Percentiles rank a stretch among this genome's conserved stretches.
Evolutionary conservation across 345 rosid genomes (phyloP).

Genomic region (Heritiera fomes): DNA sequence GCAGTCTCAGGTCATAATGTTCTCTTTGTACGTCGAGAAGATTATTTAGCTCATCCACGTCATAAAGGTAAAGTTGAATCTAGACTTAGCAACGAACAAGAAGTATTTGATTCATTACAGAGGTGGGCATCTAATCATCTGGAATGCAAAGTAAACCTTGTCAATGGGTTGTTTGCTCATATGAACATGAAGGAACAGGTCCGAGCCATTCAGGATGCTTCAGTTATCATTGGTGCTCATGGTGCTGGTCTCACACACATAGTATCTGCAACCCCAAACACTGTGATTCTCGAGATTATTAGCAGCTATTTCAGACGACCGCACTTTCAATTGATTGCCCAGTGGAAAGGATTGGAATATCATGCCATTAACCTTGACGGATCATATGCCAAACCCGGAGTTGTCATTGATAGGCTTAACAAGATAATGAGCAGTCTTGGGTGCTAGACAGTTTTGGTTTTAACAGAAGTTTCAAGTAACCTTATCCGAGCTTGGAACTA

Average conservation of each 20-base stretch:
- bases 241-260: constrained; percentile 97
- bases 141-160: constrained; percentile 65
- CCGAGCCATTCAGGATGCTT: constrained; percentile 84
- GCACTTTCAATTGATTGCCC: constrained; percentile 76
- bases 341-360: constrained; percentile 93
- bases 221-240: constrained; percentile 91
- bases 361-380: constrained; percentile 72
- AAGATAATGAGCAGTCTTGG: constrained; percentile 53
- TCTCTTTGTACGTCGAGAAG: constrained; percentile 89
- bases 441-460: constrained; percentile 41
- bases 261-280: constrained; percentile 77
- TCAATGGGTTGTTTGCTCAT: constrained; percentile 88
- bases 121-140: constrained; percentile 59
- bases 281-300: constrained; percentile 79
- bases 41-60: constrained; percentile 94
- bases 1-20: constrained; percentile 50
- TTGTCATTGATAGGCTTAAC: constrained; percentile 52
- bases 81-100: constrained; percentile 80
- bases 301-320: constrained; percentile 68
- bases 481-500: neutral
- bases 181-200: constrained; percentile 92
- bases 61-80: constrained; percentile 80
- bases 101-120: constrained; percentile 64
- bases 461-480: neutral
- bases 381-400: constrained; percentile 55